Evolutionary conservation across 345 rosid species (phyloP), one percentile per base, ranked within the genome.

Genomic region (Citrus inodora): DNA sequence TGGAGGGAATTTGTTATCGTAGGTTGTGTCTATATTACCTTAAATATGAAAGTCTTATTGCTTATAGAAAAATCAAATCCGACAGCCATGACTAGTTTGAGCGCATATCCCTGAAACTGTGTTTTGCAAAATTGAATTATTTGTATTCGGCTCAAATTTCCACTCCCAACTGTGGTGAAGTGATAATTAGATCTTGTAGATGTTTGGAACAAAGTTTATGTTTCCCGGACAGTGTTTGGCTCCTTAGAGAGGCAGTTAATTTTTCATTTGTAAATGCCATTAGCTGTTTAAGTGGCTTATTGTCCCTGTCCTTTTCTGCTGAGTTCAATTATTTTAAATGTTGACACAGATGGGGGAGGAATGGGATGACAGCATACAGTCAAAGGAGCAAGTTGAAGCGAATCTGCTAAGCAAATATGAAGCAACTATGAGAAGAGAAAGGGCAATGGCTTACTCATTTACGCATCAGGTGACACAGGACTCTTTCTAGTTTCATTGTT

Each of bases 381-480:
- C 99, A 6, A 94, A 90, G 87, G 98, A 92, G 83, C 93, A 94
- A 80, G 79, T 94, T n/a, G 98, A 96, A 84, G 87, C 93, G 0
- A 93, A 85, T 75, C 82, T 96, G 82, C 87, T 96, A 46, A 87
- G 86, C 90, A 94, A 91, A 89, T 89, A 87, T 53, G 99, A 94
- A 81, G 98, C 98, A n/a, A 73, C 98, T 2, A 86, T 90, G 99
- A 90, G 95, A 87, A 92, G 98, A 80, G 99, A 96, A 86, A 87
- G 95, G 79, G 91, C 97, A 42, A 73, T 93, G 84, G 99, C 98
- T 38, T 96, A 94, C 83, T 82, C 99, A 61, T 90, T 89, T 80
- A 76, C 99, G 80, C 98, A 92, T 86, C 98, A 96, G 99, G 99
- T 96, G 65, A 84, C 40, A 64, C 46, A 27, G 28, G 77, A 55